Base-by-base conservation (phyloP, 1,284 basidiomycete genomes). In the Kwoniella shivajii region DNA sequence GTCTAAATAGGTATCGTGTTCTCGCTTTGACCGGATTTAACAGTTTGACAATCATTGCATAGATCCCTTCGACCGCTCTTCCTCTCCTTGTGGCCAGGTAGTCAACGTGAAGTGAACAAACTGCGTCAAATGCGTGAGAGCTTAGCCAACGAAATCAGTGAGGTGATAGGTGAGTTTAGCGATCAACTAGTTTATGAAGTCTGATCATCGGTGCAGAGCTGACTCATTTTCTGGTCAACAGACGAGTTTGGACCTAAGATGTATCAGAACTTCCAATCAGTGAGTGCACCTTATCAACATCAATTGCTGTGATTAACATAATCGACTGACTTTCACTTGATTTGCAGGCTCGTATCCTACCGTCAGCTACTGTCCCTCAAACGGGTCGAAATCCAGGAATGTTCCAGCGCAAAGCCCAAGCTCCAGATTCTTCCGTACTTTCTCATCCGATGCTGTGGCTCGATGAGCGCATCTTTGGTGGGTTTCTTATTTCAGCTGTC, bases 11-110 rank as follows among this genome's bases (percentile, higher is more conserved):
- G 18, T 26, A n/a, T 13, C 18, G 3, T 49, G 7, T 41, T 16
- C 22, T 16, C 9, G 39, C 13, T 1, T 26, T 33, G 37, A 6
- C 5, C 14, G 33, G 14, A 36, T n/a, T 2, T 20, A 16, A 14
- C 16, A 26, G 11, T 31, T 36, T 46, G 16, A 31, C 16, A 9
- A 31, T 18, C 26, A 27, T 37, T 42, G n/a, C 53, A 20, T 63
- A 95, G 92, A 77, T 95, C 93, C 26, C 82, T 99, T 18, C 86
- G 91, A 34, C 96, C 96, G 11, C 83, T 99, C 54, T 83, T 99
- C 67, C 84, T 99, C 58, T 89, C 92, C 20, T 81, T 99, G 34
- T 82, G 93, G 60, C 95, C 96, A 5, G 92, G 93, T 33, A 93
- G 96, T 75, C 89, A 94, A 72, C 84, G 85, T 48, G 88, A 88